These are phyloP conservation scores for Hypoxylon cercidicola DNA, from an alignment of 495 filamentous ascomycete genomes.

Conservation along the genomic window DNA sequence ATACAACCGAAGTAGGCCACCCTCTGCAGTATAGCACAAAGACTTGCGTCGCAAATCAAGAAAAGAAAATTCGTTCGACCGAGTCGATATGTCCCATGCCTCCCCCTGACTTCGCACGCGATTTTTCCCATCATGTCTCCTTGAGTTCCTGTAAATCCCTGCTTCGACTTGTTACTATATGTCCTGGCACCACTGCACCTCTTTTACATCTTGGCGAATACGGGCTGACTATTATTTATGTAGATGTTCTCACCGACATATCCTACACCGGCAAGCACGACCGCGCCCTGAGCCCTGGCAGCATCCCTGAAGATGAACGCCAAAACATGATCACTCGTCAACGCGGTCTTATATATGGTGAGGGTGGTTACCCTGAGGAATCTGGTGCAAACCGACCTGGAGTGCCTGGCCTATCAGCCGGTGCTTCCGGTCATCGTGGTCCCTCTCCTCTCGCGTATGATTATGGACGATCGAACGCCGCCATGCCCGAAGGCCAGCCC, in stretches of 20 bases:
- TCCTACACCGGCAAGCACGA: conserved; percentile 82
- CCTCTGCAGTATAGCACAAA: conserved; percentile 69
- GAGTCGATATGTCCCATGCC: conserved; percentile 53
- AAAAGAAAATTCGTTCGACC: conserved; percentile 51
- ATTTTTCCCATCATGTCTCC: conserved; percentile 42
- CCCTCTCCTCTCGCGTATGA: conserved; percentile 64
- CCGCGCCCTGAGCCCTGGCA: conserved; percentile 87
- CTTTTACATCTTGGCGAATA: conserved; percentile 30
- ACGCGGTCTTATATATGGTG: conserved; percentile 89
- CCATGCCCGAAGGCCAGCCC: conserved; percentile 54
- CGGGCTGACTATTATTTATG: conserved; percentile 58
- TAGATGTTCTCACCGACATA: conserved; percentile 85
- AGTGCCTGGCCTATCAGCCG: conserved; percentile 63
- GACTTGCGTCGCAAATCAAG: conserved; percentile 64
- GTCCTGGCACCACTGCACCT: conserved; percentile 43
- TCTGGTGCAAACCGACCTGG: conserved; percentile 61
- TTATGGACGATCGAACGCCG: conserved; percentile 53
- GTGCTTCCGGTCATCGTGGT: conserved; percentile 63
- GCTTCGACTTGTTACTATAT: conserved; percentile 36
- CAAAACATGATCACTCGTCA: conserved; percentile 96
- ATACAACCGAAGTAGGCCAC: conserved; percentile 95
- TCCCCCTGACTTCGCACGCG: conserved; percentile 44
- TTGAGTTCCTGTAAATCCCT: conserved; percentile 39
- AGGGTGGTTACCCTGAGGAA: conserved; percentile 74
- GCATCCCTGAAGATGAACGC: conserved; percentile 93